phyloP scores from a whole-genome alignment of 2,329 filamentous ascomycete genomes.

The Apiospora pterosperma region DNA sequence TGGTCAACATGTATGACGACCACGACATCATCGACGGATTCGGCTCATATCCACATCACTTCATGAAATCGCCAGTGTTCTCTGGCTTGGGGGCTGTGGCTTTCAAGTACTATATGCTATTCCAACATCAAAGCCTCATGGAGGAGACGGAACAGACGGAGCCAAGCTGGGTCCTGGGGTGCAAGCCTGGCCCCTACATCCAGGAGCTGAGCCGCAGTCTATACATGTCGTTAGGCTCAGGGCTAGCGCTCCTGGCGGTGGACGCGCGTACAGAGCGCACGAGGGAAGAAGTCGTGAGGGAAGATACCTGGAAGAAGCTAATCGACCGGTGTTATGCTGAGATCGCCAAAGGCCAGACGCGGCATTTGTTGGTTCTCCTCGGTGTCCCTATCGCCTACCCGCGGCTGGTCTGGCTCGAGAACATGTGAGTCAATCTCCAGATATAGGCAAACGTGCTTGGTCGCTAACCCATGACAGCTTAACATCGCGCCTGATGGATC shows the following conservation, averaged over 20 bases:
- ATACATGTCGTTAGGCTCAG: conserved; percentile 78
- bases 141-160: conserved; percentile 80
- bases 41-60: conserved; percentile 86
- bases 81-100: conserved; percentile 85
- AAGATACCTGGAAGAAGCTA: conserved; percentile 80
- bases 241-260: conserved; percentile 78
- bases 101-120: conserved; percentile 98
- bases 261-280: conserved; percentile 91
- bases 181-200: conserved; percentile 83
- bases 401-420: conserved; percentile 69
- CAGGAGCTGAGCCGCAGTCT: conserved; percentile 79
- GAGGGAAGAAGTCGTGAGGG: conserved; percentile 73
- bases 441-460: background rate
- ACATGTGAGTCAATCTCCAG: conserved; percentile 48
- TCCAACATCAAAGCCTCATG: conserved; percentile 88
- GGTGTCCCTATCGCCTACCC: conserved; percentile 84
- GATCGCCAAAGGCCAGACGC: conserved; percentile 77
- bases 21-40: conserved; percentile 91
- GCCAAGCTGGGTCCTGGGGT: conserved; percentile 86
- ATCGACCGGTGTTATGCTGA: conserved; percentile 84
- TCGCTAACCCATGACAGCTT: conserved; percentile 49
- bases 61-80: conserved; percentile 89
- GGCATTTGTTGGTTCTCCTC: conserved; percentile 84
- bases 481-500: conserved; percentile 82
- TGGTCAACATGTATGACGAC: conserved; percentile 98